Base-by-base conservation (phyloP, 2,329 filamentous ascomycete genomes). In the Emergomyces orientalis region DNA sequence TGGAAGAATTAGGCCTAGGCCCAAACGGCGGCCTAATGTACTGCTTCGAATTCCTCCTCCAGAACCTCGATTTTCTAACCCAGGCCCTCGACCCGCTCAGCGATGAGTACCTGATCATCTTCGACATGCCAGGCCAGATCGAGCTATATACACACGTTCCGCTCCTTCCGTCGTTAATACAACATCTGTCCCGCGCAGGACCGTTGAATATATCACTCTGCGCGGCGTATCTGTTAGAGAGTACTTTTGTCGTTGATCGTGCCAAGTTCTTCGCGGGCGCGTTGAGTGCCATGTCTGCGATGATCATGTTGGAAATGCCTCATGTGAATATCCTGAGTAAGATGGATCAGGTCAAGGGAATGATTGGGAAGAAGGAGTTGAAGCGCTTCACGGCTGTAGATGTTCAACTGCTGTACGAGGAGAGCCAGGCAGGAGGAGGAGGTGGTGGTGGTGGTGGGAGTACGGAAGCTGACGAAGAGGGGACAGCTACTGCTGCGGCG, bases 101-200 rank as follows among this genome's bases (percentile, higher is more conserved):
- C 11, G 94, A 99, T 71, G 94, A 97, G 71, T 97, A 96, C 76
- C 84, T 99, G 66, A 96, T 97, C 76, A 89, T 99, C 66, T 91
- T 99, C 78, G 94, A 99, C 78, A 97, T 97, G 89, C 94, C 94
- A 0, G 94, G 94, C 63, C 94, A 99, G 79, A 97, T 99, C 76
- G 94, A 99, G 78, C 85, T 99, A 17, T 99, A 97, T 79, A 97
- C 93, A 2, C 94, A 99, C 74, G 89, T 97, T 41, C 94, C 94
- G 47, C 89, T 99, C 67, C 81, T 99, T 39, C 94, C 94, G 0
- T 85, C 86, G 25, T 84, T 99, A 57, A 87, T 93, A 67, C 88
- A 87, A 71, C 90, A 90, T 73, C 82, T 97, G 60, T 91, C 88
- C 51, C 85, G 88, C 66, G 81, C 86, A 13, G 92, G 92, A 9